Base-by-base conservation (phyloP, 352 stramenopile species). In the Phytopythium helicoides region DNA sequence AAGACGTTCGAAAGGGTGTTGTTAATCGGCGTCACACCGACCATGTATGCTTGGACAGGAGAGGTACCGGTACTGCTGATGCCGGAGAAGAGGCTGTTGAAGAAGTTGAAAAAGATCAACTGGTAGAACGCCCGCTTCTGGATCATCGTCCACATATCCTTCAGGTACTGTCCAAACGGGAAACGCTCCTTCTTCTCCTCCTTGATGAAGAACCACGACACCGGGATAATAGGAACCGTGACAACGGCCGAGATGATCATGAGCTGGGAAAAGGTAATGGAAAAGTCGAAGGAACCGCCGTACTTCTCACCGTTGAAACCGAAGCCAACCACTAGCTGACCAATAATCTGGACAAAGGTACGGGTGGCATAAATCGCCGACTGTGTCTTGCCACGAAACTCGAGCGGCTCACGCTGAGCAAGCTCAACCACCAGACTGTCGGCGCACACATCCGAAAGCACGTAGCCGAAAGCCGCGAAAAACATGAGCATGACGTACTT, bases 401-500 rank as follows among this genome's bases (percentile, higher is more conserved):
- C 71, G 15, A 72, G 21, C 4, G 70, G 70, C 35, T 86, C 75
- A n/a, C 76, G 70, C 42, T 87, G 76, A 6, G 76, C 76, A 6
- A 83, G 58, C 22, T 87, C 71, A 21, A 84, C 72, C 6, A 84
- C 69, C 11, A 82, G 60, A 60, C 56, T 76, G 40, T 84, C 73
- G 3, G 72, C 64, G 16, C 64, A 73, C 33, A 81, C 72, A 23
- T 80, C 63, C n/a, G 67, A 47, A 37, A 57, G 52, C 47, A 74
- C 46, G 53, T 71, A 74, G 5, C 61, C 65, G 47, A 79, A 64
- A 4, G 71, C 64, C 7, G 64, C 71, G 37, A 86, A 52, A 53
- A 78, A 76, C 68, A 81, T 82, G 49, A 86, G 60, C 35, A 86
- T 59, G 21, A 82, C 59, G 33, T 77, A 82, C 52, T 77, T 80